Evolutionary conservation across 257 asterid genomes (phyloP).

Genomic region (Forsythia suspensa): DNA sequence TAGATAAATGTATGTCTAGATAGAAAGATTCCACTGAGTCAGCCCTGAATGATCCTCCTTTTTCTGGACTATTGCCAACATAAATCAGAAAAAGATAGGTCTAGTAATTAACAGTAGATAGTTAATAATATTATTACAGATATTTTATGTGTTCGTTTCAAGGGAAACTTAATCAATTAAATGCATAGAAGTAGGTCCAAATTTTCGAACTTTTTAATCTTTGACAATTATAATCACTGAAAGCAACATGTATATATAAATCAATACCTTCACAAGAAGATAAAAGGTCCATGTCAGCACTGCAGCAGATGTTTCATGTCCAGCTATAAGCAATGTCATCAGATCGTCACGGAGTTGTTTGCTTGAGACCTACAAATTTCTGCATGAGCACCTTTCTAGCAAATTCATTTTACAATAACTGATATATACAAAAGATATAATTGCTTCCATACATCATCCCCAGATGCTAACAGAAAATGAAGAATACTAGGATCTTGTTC

Average conservation of each 20-base stretch:
- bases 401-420: conserved; percentile 18
- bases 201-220: background rate
- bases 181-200: background rate
- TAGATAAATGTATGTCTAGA: background rate
- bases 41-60: background rate
- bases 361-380: conserved; percentile 79
- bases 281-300: conserved; percentile 97
- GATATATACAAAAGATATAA: conserved; percentile 21
- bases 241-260: background rate
- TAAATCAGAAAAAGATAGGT: background rate
- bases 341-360: conserved; percentile 99
- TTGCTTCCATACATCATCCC: conserved; percentile 73
- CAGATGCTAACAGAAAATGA: conserved; percentile 92
- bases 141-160: background rate
- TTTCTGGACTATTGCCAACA: background rate
- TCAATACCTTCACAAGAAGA: conserved; percentile 77
- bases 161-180: background rate
- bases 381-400: conserved; percentile 31
- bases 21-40: background rate
- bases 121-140: background rate
- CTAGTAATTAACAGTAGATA: background rate
- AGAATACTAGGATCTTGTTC: conserved; percentile 98
- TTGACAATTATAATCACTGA: no score
- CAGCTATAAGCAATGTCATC: conserved; percentile 98
- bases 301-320: conserved; percentile 99